phyloP scores from a whole-genome alignment of 306 rosid genomes.

The Trifolium pratense region DNA sequence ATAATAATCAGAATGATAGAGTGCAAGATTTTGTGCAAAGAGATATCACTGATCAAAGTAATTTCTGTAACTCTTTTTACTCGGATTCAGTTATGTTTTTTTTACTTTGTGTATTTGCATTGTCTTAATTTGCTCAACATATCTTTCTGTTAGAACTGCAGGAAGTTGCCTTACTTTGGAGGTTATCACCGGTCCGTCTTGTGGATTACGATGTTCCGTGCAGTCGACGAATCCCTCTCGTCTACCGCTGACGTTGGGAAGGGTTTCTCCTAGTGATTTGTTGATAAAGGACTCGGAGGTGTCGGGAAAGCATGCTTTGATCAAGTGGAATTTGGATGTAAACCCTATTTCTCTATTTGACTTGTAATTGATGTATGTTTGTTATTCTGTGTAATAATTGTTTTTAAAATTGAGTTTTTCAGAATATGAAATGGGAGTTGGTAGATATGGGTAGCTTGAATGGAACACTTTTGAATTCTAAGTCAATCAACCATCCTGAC shows the following conservation, averaged over 20 bases:
- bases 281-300: conserved; percentile 82
- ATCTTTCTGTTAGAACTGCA: conserved; percentile 83
- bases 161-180: conserved; percentile 92
- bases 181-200: conserved; percentile 88
- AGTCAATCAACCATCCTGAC: conserved; percentile 71
- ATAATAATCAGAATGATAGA: conserved; percentile 48
- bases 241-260: conserved; percentile 80
- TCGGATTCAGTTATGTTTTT: background rate
- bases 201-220: conserved; percentile 60
- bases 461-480: conserved; percentile 85
- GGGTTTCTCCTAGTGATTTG: conserved; percentile 84
- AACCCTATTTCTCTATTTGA: conserved; percentile 37
- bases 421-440: conserved; percentile 95
- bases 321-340: conserved; percentile 89
- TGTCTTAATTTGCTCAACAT: conserved; percentile 54
- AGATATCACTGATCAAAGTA: conserved; percentile 72
- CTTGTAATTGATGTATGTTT: conserved; percentile 37
- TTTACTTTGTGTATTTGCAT: conserved; percentile 34
- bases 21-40: conserved; percentile 45
- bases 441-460: conserved; percentile 96
- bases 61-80: conserved; percentile 53
- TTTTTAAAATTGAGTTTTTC: conserved; percentile 46
- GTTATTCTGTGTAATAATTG: conserved; percentile 32
- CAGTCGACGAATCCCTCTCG: conserved; percentile 61
- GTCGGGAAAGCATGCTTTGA: conserved; percentile 91